phyloP scores from a whole-genome alignment of 192 early-diverging fungal genomes.

The Polychytrium aggregatum region DNA sequence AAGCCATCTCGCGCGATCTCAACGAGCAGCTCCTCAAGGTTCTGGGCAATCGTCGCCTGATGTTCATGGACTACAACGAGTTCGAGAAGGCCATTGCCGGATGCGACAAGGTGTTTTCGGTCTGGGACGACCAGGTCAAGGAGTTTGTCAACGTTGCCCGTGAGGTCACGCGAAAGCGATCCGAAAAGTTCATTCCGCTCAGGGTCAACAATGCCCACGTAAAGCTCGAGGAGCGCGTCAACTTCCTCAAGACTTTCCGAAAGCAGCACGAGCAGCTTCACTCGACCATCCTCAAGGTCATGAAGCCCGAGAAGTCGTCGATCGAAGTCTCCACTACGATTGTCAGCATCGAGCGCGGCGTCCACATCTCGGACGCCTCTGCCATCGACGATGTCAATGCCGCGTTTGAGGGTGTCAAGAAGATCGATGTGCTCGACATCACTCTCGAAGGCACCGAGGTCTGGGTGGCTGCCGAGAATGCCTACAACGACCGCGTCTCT shows the following conservation, averaged over 20 bases:
- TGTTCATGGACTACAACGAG: slow-evolving; percentile 86
- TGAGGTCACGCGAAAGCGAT: slow-evolving; percentile 83
- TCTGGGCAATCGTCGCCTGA: slow-evolving; percentile 75
- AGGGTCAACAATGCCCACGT: slow-evolving; percentile 86
- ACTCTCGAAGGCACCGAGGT: slow-evolving; percentile 83
- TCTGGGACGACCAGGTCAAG: slow-evolving; percentile 92
- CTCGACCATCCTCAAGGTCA: slow-evolving; percentile 88
- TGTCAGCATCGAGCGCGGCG: not conserved
- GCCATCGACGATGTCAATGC: slow-evolving; percentile 78
- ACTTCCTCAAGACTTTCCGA: slow-evolving; percentile 83
- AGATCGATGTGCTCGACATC: slow-evolving; percentile 91
- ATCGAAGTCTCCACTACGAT: slow-evolving; percentile 19
- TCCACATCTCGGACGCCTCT: slow-evolving; percentile 34
- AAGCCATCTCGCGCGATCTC: slow-evolving; percentile 90
- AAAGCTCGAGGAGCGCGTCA: slow-evolving; percentile 86
- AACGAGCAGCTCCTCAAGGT: slow-evolving; percentile 86
- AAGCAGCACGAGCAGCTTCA: slow-evolving; percentile 97
- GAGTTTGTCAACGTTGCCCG: slow-evolving; percentile 93
- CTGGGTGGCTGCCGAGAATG: slow-evolving; percentile 82
- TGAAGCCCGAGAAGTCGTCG: slow-evolving; percentile 47
- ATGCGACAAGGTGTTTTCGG: slow-evolving; percentile 76
- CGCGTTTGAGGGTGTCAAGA: slow-evolving; percentile 87
- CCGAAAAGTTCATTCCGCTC: slow-evolving; percentile 90
- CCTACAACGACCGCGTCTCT: slow-evolving; percentile 90
- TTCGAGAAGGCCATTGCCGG: slow-evolving; percentile 80